Base-by-base conservation (phyloP, 495 filamentous ascomycete genomes). In the Hypoxylon crocopeplum region DNA sequence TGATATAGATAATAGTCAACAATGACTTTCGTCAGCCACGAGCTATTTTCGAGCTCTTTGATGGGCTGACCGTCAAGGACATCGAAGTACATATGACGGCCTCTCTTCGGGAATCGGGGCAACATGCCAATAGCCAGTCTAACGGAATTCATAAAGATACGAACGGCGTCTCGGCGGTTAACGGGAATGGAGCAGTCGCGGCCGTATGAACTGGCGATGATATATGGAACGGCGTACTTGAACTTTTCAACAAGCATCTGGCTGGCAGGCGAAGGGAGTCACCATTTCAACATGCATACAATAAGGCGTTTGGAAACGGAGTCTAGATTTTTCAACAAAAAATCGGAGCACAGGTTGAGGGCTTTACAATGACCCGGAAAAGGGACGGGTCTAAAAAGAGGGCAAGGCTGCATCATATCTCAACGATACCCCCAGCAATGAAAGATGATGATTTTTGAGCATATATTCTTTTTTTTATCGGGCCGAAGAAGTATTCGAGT, bases 21-120 rank as follows among this genome's bases (percentile, higher is more conserved):
- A 98, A 98, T 68, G 92, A 98, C 69, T 98, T 98, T 84, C 89
- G 92, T 71, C 78, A 89, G 50, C 79, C 80, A 11, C 78, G 84
- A 42, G 85, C 83, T 16, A 88, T 98, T 67, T 97, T 95, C 66
- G 79, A 87, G 7, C 75, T 98, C 7, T 94, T 99, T 72, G 83
- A 90, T n/a, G 91, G 85, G 25, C 75, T 99, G 5, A 72, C 79
- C 39, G 83, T 92, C 38, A 75, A 84, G 47, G 81, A 89, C 56
- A 72, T 93, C 30, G 82, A 92, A 46, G 77, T 75, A 38, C 69
- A 71, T 40, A 49, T 55, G 12, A 30, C 50, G 29, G 22, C 16
- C 13, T 7, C 54, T 16, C 27, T 19, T 25, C 22, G 21, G 21
- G 44, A 56, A 45, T 24, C 25, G 29, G 30, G 19, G 12, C 34